Conservation (phyloP, 2,329 filamentous ascomycete species). For the Colletotrichum sp. region DNA sequence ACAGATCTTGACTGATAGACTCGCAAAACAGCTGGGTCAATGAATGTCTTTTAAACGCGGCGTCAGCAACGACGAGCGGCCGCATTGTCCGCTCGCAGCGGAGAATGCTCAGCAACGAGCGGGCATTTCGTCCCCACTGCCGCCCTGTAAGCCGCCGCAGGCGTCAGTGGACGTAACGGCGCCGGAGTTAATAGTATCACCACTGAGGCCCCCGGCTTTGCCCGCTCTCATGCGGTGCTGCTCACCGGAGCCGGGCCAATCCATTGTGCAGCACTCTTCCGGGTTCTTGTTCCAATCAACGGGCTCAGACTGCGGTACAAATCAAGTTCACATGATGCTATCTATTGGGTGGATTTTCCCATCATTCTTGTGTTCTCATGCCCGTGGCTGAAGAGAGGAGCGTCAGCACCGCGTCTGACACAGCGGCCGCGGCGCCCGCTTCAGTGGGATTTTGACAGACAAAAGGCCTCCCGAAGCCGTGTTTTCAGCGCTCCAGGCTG, state of each 20-base stretch:
- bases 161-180: background rate
- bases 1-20: background rate
- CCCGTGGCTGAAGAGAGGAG: background rate
- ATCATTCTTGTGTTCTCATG: background rate
- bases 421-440: background rate
- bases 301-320: rapidly evolving
- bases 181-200: conserved; percentile 15
- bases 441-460: background rate
- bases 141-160: background rate
- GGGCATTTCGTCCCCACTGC: background rate
- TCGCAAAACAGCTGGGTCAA: rapidly evolving
- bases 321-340: background rate
- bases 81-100: background rate
- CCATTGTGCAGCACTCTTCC: background rate
- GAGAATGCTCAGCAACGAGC: background rate
- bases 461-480: background rate
- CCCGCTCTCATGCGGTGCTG: background rate
- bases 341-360: background rate
- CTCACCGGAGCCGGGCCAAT: background rate
- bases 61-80: background rate
- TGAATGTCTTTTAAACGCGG: background rate
- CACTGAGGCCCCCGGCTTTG: background rate
- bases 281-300: background rate
- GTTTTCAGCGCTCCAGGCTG: background rate
- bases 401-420: background rate